phyloP scores from a whole-genome alignment of 805 yeast species.

The Candida rishiriensis region DNA sequence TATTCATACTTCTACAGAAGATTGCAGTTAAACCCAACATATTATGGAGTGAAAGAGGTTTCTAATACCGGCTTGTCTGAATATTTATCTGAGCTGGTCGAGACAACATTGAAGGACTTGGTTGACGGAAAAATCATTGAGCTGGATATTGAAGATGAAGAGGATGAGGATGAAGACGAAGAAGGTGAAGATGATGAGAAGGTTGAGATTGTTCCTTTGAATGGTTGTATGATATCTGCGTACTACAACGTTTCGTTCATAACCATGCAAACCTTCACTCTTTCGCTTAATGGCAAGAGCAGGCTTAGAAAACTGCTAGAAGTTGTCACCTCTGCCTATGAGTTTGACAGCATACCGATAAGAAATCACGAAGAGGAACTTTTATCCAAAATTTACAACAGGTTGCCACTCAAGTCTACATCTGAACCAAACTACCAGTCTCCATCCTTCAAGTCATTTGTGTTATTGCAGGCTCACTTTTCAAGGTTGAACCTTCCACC shows the following conservation, averaged over 20 bases:
- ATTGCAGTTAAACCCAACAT: conserved; percentile 78
- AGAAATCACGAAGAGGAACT: conserved; percentile 53
- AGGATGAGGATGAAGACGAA: conserved; percentile 25
- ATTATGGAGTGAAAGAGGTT: conserved; percentile 69
- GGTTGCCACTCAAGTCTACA: conserved; percentile 57
- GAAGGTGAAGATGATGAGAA: conserved; percentile 35
- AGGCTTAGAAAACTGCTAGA: conserved; percentile 61
- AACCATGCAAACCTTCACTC: conserved; percentile 60
- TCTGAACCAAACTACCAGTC: conserved; percentile 34
- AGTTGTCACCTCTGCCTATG: conserved; percentile 61
- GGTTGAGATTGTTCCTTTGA: conserved; percentile 51
- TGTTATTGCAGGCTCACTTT: conserved; percentile 77
- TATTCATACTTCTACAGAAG: conserved; percentile 80
- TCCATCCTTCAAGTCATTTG: conserved; percentile 64
- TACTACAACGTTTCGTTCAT: conserved; percentile 62
- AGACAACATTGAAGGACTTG: conserved; percentile 61
- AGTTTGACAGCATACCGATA: conserved; percentile 62
- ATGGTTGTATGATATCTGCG: conserved; percentile 71
- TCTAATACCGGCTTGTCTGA: conserved; percentile 71
- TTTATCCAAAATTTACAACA: conserved; percentile 47
- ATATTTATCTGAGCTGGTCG: conserved; percentile 79
- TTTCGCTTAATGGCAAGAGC: conserved; percentile 49
- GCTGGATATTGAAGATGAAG: conserved; percentile 37
- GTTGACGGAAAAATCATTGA: conserved; percentile 59
- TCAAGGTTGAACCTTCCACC: conserved; percentile 58